Evolutionary conservation across 768 basidiomycete species (phyloP).

Genomic region (Kwoniella botswanensis): DNA sequence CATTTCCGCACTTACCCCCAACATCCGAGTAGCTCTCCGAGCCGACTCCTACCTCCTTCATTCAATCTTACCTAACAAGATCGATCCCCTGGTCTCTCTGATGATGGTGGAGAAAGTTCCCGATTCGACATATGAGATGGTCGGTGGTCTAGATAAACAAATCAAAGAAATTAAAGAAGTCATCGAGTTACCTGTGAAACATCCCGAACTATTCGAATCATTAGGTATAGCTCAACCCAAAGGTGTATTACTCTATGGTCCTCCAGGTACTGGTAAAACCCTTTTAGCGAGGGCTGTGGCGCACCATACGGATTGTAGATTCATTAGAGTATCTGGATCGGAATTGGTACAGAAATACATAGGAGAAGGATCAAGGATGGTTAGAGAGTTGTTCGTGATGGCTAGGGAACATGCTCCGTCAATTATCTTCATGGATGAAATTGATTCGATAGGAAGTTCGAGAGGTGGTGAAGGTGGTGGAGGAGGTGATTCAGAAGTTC

Average conservation of each 20-base stretch:
- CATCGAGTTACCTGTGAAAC: slow-evolving; percentile 95
- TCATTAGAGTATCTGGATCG: slow-evolving; percentile 91
- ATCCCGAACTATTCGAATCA: slow-evolving; percentile 93
- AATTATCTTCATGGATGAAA: slow-evolving; percentile 99
- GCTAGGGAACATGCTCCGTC: slow-evolving; percentile 95
- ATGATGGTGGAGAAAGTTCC: slow-evolving; percentile 99
- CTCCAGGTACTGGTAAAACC: slow-evolving; percentile 96
- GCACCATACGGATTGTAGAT: slow-evolving; percentile 96
- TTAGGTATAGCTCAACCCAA: slow-evolving; percentile 97
- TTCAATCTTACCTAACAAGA: slow-evolving; percentile 95
- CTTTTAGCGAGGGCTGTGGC: slow-evolving; percentile 93
- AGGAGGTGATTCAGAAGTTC: slow-evolving; percentile 83
- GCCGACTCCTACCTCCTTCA: slow-evolving; percentile 96
- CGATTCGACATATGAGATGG: slow-evolving; percentile 99
- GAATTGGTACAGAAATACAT: slow-evolving; percentile 99
- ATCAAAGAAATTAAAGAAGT: slow-evolving; percentile 99
- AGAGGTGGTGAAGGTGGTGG: slow-evolving; percentile 76
- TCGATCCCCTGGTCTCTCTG: slow-evolving; percentile 95
- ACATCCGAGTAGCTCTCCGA: slow-evolving; percentile 90
- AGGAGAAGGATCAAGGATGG: slow-evolving; percentile 95
- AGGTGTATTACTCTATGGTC: slow-evolving; percentile 92
- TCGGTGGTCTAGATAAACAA: slow-evolving; percentile 95
- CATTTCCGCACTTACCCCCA: slow-evolving; percentile 75
- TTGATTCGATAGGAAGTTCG: slow-evolving; percentile 94
- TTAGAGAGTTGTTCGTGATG: slow-evolving; percentile 97